Evolutionary conservation across 2,329 filamentous ascomycete genomes (phyloP), one percentile per base, ranked within the genome.

Genomic region (Davidsoniella virescens): DNA sequence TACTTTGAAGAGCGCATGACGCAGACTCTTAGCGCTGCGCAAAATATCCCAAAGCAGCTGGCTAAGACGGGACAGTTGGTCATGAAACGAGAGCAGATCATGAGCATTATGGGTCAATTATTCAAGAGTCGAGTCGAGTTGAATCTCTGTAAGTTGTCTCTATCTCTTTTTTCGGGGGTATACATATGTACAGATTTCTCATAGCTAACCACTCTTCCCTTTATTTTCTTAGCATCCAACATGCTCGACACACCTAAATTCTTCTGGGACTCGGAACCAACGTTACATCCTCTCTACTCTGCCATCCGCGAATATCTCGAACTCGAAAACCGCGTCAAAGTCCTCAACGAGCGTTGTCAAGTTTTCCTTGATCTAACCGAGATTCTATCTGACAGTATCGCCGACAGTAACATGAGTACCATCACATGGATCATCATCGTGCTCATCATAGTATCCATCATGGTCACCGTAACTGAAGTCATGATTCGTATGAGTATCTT

Each of bases 341-440:
- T 96, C 20, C 81, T 98, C 56, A 98, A 98, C 65, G 92, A 96
- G 67, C 82, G 92, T 49, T 98, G 92, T 63, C 81, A 85, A 40
- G 92, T 98, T 47, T 98, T 98, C 67, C 76, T 98, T 16, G 92
- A 98, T 64, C 77, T 98, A 8, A 88, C 92, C 43, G 88, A 95
- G 66, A 95, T 98, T 20, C 70, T 98, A 1, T 87, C 84, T 12
- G 90, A 98, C 65, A 86, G 80, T 2, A 88, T 95, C 50, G 86
- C 86, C 18, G 87, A 96, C 62, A 82, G 85, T 57, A 95, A 94
- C 64, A 96, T 95, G 84, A 94, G 87, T 57, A 73, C 75, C 56
- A 94, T 95, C 62, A 98, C 92, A 1, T 96, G 90, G 90, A 96
- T 98, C 64, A 83, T 96, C 64, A 98, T 98, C 59, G 73, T 94